phyloP scores from a whole-genome alignment of 768 basidiomycete species.

The Dacryopinax spathularia region DNA sequence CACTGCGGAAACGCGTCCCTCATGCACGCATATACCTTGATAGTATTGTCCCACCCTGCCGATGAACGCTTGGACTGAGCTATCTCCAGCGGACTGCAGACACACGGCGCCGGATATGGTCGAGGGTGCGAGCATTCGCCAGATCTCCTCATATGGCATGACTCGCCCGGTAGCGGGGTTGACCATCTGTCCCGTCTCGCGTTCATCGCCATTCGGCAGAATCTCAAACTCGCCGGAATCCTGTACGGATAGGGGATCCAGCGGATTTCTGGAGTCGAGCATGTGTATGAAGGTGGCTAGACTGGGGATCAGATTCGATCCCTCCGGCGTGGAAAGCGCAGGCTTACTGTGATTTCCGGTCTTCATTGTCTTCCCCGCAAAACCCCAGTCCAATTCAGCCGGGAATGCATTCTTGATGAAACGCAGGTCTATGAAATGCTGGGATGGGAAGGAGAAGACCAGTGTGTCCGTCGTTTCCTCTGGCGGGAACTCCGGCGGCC shows the following conservation, averaged over 20 bases:
- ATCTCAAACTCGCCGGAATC: constrained; percentile 10
- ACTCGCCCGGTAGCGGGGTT: constrained; percentile 2
- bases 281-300: constrained; percentile 7
- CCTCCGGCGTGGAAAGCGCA: not conserved
- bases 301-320: not conserved
- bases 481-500: constrained; percentile 5
- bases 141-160: constrained; percentile 13
- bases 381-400: constrained; percentile 8
- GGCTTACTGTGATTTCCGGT: constrained; percentile 4
- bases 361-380: constrained; percentile 9
- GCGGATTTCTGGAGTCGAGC: constrained; percentile 10
- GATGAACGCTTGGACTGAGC: not conserved
- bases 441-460: constrained; percentile 5
- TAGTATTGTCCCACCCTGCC: constrained; percentile 7
- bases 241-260: not conserved
- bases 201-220: constrained; percentile 10
- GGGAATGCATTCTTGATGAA: not conserved
- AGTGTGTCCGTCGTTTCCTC: constrained; percentile 6
- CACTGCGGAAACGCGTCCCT: not conserved
- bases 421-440: constrained; percentile 13
- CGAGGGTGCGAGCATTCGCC: constrained; percentile 4
- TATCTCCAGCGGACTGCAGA: not conserved
- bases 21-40: not conserved
- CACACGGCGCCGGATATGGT: not conserved
- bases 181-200: constrained; percentile 12